These are phyloP conservation scores for Jaenimonas drosophilae DNA, from an alignment of 208 protist species.

Conservation along the genomic window DNA sequence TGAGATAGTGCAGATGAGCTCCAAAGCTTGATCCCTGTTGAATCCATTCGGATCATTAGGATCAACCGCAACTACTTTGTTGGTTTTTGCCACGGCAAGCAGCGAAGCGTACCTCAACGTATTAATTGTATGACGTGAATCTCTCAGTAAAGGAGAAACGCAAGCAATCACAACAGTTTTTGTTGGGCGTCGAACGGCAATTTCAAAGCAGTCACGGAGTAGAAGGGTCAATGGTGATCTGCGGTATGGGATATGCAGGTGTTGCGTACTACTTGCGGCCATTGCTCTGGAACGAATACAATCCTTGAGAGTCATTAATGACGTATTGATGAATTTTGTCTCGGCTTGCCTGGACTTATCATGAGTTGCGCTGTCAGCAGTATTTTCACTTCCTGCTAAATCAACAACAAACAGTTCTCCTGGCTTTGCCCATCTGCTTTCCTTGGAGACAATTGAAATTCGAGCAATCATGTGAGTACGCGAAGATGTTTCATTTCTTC, in stretches of 20 bases:
- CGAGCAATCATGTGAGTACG: constrained; percentile 84
- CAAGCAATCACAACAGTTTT: constrained; percentile 90
- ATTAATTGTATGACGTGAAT: constrained; percentile 82
- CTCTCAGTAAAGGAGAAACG: constrained; percentile 80
- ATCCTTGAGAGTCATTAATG: constrained; percentile 90
- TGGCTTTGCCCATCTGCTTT: constrained; percentile 73
- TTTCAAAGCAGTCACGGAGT: constrained; percentile 86
- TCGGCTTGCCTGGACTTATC: constrained; percentile 73
- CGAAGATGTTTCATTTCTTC: constrained; percentile 74
- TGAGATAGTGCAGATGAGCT: constrained; percentile 53
- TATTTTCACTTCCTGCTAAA: constrained; percentile 86
- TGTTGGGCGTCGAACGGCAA: constrained; percentile 73
- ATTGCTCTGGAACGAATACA: constrained; percentile 75
- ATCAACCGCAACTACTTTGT: constrained; percentile 59
- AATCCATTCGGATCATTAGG: constrained; percentile 81
- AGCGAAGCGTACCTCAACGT: constrained; percentile 84
- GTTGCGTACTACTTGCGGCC: constrained; percentile 53
- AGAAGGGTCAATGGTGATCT: constrained; percentile 81
- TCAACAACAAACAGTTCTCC: constrained; percentile 82
- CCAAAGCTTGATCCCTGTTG: constrained; percentile 56
- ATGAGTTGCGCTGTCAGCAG: constrained; percentile 80
- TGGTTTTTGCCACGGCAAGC: constrained; percentile 60
- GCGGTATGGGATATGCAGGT: constrained; percentile 87
- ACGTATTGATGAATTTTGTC: constrained; percentile 88
- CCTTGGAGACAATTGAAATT: constrained; percentile 68